Evolutionary conservation across 306 rosid species (phyloP).

Genomic region (Cicer pinnatifidum): DNA sequence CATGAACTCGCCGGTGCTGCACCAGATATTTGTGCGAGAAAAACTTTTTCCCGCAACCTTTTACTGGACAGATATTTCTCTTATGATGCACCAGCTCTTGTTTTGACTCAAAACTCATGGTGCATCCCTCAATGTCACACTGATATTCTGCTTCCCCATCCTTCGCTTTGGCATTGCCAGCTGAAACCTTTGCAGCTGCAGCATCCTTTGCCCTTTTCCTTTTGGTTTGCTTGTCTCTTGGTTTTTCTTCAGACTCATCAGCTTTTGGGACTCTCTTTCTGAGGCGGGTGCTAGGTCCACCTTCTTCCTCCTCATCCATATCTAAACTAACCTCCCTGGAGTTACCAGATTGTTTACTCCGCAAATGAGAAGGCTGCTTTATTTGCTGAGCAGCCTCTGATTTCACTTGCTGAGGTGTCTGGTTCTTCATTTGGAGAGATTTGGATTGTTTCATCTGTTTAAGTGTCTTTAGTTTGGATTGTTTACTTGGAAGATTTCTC

Average conservation of each 20-base stretch:
- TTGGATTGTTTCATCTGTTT: constrained; percentile 58
- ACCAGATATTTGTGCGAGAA: constrained; percentile 98
- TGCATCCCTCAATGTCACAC: constrained; percentile 93
- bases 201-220: constrained; percentile 71
- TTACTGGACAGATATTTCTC: constrained; percentile 85
- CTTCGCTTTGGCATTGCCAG: constrained; percentile 52
- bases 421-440: constrained; percentile 50
- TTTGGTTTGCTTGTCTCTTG: constrained; percentile 57
- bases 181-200: constrained; percentile 56
- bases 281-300: constrained; percentile 93
- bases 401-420: constrained; percentile 51
- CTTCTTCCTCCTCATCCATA: constrained; percentile 68
- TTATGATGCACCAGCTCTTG: constrained; percentile 82
- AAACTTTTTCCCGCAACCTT: constrained; percentile 98
- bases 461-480: constrained; percentile 52
- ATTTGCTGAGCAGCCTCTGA: constrained; percentile 52
- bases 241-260: constrained; percentile 54
- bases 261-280: constrained; percentile 73
- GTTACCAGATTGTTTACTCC: constrained; percentile 52
- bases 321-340: constrained; percentile 45
- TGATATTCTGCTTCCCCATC: constrained; percentile 66
- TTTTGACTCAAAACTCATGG: constrained; percentile 77
- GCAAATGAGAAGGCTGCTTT: constrained; percentile 55
- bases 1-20: constrained; percentile 94
- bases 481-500: constrained; percentile 69